These are phyloP conservation scores for Cordyceps tenuipes DNA, from an alignment of 2,329 filamentous ascomycete genomes.

Conservation along the genomic window DNA sequence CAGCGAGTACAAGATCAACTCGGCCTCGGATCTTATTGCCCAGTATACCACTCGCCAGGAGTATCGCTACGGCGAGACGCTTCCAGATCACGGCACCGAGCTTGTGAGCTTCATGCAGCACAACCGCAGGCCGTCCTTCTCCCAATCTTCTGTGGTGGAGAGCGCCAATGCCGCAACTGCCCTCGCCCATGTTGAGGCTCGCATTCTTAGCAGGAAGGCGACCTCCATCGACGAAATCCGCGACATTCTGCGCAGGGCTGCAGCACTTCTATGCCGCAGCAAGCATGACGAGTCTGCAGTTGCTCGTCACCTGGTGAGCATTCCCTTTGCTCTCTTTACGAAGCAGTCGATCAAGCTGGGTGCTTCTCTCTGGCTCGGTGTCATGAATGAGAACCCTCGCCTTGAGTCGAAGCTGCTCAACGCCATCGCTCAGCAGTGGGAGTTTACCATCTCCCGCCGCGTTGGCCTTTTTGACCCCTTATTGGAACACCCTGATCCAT, in stretches of 20 bases:
- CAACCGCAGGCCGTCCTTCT: conserved; percentile 43
- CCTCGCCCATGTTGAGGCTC: conserved; percentile 63
- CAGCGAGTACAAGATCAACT: conserved; percentile 70
- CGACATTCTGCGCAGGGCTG: conserved; percentile 74
- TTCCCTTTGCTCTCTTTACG: conserved; percentile 88
- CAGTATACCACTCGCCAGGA: conserved; percentile 97
- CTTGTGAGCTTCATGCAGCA: conserved; percentile 54
- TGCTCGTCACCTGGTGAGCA: conserved; percentile 78
- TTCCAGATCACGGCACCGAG: conserved; percentile 60
- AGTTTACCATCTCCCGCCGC: conserved; percentile 67
- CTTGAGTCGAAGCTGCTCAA: conserved; percentile 79
- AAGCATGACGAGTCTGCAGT: conserved; percentile 69
- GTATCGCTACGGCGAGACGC: conserved; percentile 77
- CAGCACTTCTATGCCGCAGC: conserved; percentile 74
- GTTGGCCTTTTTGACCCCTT: conserved; percentile 72
- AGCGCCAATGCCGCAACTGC: conserved; percentile 54
- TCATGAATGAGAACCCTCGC: conserved; percentile 89
- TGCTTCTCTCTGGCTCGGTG: conserved; percentile 90
- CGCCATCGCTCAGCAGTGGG: conserved; percentile 87
- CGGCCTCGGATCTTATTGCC: conserved; percentile 89
- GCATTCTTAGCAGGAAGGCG: conserved; percentile 58
- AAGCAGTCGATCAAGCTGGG: conserved; percentile 94
- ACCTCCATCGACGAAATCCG: conserved; percentile 68
- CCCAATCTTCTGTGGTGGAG: conserved; percentile 43
- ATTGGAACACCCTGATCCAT: conserved; percentile 73